Evolutionary conservation across 2,329 filamentous ascomycete species (phyloP), one percentile per base, ranked within the genome.

Genomic region (Penicillium sp.): DNA sequence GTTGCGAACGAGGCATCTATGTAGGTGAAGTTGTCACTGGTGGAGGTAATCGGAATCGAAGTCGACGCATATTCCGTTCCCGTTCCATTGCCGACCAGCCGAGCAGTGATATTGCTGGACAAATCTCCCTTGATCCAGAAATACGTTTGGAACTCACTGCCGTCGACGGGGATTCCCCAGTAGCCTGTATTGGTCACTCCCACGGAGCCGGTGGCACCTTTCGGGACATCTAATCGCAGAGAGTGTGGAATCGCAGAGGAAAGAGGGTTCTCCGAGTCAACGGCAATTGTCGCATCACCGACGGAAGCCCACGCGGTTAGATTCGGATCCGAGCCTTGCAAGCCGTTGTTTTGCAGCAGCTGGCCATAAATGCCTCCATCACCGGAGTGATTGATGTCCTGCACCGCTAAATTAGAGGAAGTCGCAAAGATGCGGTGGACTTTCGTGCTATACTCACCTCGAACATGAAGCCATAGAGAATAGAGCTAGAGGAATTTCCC

Each of bases 331-430:
- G 65, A 62, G 19, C 69, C 72, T 60, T 87, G 84, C 55, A 87
- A 86, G 8, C 82, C 84, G 33, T 82, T 76, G 62, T 87, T 87
- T 36, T 75, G 76, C 41, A 87, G 77, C 40, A 87, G 63, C 56
- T 87, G 83, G 33, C 80, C 83, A 57, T 87, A 87, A 47, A 87
- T 77, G 4, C 83, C 84, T 15, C 84, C 83, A 56, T 87, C 84
- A 2, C 83, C 83, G 2, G 79, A 82, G 59, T 84, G 79, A 61
- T 80, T 80, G 59, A 83, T 83, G 38, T 80, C 78, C 76, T 79
- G 34, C 23, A 10, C 7, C 9, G 11, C 7, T 0, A 10, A 35
- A 16, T 7, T 23, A 16, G 17, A 29, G 10, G 31, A 20, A n/a
- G 6, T 18, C 15, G 8, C 15, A 15, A 4, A 7, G 8, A 15